A percentile compares a stretch with the other conserved stretches of the same genome.
Evolutionary conservation across 106 monocot genomes (phyloP).

Genomic region (Iris macrosiphon): DNA sequence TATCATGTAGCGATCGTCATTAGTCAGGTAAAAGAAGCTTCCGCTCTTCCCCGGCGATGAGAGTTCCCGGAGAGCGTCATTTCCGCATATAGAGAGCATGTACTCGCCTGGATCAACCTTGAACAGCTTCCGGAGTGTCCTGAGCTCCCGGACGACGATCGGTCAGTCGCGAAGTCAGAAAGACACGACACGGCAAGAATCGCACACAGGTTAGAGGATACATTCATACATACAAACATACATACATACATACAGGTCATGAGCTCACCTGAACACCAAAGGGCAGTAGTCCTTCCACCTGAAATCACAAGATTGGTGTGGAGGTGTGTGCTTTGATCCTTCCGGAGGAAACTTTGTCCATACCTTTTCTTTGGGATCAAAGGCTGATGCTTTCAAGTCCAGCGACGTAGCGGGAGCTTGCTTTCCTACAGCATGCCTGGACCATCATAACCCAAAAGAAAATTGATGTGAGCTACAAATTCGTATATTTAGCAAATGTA

Average conservation of each 20-base stretch:
- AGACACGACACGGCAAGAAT: too few relatives aligned
- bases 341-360: slow-evolving; percentile 97
- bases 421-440: slow-evolving; percentile 75
- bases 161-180: too few relatives aligned
- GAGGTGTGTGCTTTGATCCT: slow-evolving; percentile 84
- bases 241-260: neutral
- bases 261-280: slow-evolving; percentile 65
- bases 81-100: slow-evolving; percentile 91
- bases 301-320: slow-evolving; percentile 84
- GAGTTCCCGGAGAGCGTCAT: slow-evolving; percentile 88
- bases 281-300: slow-evolving; percentile 98
- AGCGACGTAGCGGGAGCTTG: slow-evolving; percentile 25
- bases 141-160: slow-evolving; percentile 25
- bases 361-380: slow-evolving; percentile 86
- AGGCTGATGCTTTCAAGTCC: slow-evolving; percentile 74
- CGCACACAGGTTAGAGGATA: too few relatives aligned
- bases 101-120: slow-evolving; percentile 91
- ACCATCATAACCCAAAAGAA: too few relatives aligned
- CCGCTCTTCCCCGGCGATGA: slow-evolving; percentile 97
- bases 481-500: too few relatives aligned
- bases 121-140: slow-evolving; percentile 77
- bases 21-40: slow-evolving; percentile 93
- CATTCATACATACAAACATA: too few relatives aligned
- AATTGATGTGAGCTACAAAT: neutral
- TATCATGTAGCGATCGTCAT: slow-evolving; percentile 96